Evolutionary conservation across 1,139 yeast species (phyloP).

Genomic region (Suhomyces wounanorum): DNA sequence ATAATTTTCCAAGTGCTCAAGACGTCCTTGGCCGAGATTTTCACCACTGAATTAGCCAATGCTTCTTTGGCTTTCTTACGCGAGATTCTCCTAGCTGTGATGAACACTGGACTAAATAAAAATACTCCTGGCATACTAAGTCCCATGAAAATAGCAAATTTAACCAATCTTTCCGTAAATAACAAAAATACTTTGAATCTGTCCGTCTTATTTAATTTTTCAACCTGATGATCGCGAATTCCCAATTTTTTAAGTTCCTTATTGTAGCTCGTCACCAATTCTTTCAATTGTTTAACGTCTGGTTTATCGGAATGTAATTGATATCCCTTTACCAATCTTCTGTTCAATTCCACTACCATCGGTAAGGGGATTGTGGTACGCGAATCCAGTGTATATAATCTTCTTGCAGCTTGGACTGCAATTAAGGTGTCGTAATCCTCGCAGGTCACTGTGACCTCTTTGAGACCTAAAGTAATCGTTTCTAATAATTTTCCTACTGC

Average conservation of each 20-base stretch:
- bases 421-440: slow-evolving; percentile 90
- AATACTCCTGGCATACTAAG: slow-evolving; percentile 84
- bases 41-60: slow-evolving; percentile 84
- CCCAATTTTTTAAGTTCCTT: slow-evolving; percentile 64
- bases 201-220: slow-evolving; percentile 52
- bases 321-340: slow-evolving; percentile 81
- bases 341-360: slow-evolving; percentile 83
- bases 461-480: slow-evolving; percentile 70
- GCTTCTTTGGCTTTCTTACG: slow-evolving; percentile 74
- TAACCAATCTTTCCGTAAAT: slow-evolving; percentile 54
- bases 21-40: slow-evolving; percentile 88
- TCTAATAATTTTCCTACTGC: slow-evolving; percentile 55
- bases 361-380: slow-evolving; percentile 57
- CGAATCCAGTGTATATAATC: slow-evolving; percentile 56
- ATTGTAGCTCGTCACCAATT: slow-evolving; percentile 69
- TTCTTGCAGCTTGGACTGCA: slow-evolving; percentile 90
- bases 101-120: slow-evolving; percentile 83
- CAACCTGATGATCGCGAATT: slow-evolving; percentile 89
- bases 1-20: slow-evolving; percentile 40
- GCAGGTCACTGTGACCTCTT: slow-evolving; percentile 88
- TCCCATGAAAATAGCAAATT: slow-evolving; percentile 54
- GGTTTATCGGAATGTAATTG: slow-evolving; percentile 73
- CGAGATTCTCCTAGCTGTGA: slow-evolving; percentile 74
- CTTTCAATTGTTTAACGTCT: slow-evolving; percentile 58
- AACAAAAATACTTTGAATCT: slow-evolving; percentile 47